Conservation (phyloP, 2,329 filamentous ascomycete species). For the Didymella sp. region DNA sequence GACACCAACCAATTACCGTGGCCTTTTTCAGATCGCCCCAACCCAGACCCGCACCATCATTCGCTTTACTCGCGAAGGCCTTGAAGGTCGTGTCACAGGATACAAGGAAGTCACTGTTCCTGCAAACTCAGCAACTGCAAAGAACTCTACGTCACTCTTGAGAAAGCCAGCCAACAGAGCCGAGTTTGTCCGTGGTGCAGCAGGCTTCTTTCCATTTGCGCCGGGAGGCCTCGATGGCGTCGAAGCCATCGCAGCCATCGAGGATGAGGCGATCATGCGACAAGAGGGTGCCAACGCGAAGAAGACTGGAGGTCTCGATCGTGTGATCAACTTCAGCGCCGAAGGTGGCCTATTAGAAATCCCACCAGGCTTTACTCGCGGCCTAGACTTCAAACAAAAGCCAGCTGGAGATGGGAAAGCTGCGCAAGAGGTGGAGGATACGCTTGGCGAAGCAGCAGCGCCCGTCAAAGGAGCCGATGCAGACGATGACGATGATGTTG, state of each 20-base stretch:
- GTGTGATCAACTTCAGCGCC: slow-evolving; percentile 81
- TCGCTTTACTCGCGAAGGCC: slow-evolving; percentile 86
- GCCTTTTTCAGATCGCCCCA: slow-evolving; percentile 84
- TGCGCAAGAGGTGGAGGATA: slow-evolving; percentile 73
- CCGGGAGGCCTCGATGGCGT: slow-evolving; percentile 88
- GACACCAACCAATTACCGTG: slow-evolving; percentile 76
- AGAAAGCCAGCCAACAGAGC: slow-evolving; percentile 85
- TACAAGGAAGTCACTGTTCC: slow-evolving; percentile 95
- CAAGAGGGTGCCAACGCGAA: slow-evolving; percentile 53
- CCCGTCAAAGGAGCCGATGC: slow-evolving; percentile 30
- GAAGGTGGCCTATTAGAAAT: slow-evolving; percentile 81
- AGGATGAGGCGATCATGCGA: slow-evolving; percentile 72
- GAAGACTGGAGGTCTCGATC: slow-evolving; percentile 67
- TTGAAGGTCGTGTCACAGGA: slow-evolving; percentile 90
- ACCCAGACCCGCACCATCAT: slow-evolving; percentile 96
- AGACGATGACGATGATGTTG: slow-evolving; percentile 37
- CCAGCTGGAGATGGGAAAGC: slow-evolving; percentile 64
- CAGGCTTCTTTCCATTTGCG: slow-evolving; percentile 92
- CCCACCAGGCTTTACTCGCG: slow-evolving; percentile 81
- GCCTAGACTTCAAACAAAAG: slow-evolving; percentile 74
- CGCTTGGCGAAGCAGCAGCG: slow-evolving; percentile 60
- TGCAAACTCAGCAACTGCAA: slow-evolving; percentile 86
- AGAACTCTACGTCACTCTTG: slow-evolving; percentile 89
- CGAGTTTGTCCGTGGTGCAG: slow-evolving; percentile 90
- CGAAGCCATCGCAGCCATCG: slow-evolving; percentile 82